Evolutionary conservation across 163 green algal species (phyloP).

Genomic region (Scenedesmus sp.): DNA sequence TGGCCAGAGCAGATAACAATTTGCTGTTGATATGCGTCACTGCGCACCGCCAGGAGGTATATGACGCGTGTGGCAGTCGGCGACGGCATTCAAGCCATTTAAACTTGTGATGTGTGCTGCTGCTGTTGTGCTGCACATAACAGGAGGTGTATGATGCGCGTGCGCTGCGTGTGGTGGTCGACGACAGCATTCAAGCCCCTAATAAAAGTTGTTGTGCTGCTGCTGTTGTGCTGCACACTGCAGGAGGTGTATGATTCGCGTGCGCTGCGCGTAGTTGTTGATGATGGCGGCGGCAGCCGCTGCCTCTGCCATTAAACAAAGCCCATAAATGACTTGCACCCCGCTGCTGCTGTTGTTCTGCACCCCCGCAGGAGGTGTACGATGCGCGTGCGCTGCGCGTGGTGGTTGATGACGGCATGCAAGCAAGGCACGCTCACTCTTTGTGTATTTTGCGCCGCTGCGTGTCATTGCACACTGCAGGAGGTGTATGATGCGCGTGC

Average conservation of each 20-base stretch:
- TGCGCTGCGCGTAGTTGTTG: conserved; percentile 84
- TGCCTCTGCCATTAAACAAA: too few relatives aligned
- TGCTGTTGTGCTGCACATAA: neutral
- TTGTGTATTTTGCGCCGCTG: too few relatives aligned
- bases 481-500: conserved; percentile 85
- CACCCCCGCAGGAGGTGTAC: conserved; percentile 71
- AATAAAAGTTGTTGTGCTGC: neutral
- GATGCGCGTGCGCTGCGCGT: conserved; percentile 82
- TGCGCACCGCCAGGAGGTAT: too few relatives aligned
- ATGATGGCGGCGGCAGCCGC: conserved; percentile 40
- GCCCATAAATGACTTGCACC: conserved; percentile 13
- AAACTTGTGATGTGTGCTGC: neutral
- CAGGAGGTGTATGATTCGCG: conserved; percentile 82
- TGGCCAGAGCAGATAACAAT: too few relatives aligned
- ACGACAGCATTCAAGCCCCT: too few relatives aligned
- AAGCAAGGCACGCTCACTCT: too few relatives aligned
- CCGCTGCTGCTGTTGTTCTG: neutral
- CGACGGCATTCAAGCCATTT: neutral
- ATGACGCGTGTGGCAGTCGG: too few relatives aligned
- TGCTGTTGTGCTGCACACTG: neutral
- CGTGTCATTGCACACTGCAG: neutral
- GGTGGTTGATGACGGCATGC: conserved; percentile 71
- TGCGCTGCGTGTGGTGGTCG: conserved; percentile 58
- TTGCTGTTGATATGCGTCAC: too few relatives aligned
- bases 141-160: conserved; percentile 82